Conservation (phyloP, 73 alveolate genomes). For the Uronychia setigera region DNA sequence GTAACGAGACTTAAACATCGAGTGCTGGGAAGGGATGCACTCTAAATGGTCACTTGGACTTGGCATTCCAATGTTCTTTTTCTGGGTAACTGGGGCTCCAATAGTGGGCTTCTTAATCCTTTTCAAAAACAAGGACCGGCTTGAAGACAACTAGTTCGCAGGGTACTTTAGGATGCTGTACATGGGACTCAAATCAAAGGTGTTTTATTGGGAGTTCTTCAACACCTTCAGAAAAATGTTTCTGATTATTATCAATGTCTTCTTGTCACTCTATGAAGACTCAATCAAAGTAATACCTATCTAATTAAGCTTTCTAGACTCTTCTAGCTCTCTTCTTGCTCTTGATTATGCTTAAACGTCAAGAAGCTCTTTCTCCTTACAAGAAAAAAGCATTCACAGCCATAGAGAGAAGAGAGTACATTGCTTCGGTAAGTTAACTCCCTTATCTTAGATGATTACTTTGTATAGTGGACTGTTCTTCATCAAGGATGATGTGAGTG, state of each 20-base stretch:
- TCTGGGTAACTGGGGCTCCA: constrained; percentile 57
- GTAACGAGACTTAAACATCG: constrained; percentile 28
- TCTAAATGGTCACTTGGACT: constrained; percentile 10
- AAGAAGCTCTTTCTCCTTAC: constrained; percentile 30
- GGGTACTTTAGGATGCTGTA: constrained; percentile 37
- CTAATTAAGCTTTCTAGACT: not conserved
- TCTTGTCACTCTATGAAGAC: constrained; percentile 29
- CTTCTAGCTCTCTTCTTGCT: too few relatives aligned
- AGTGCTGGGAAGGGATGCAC: constrained; percentile 44
- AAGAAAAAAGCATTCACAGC: not conserved
- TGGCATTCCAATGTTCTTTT: constrained; percentile 39
- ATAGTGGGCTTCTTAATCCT: constrained; percentile 16
- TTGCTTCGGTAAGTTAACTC: too few relatives aligned
- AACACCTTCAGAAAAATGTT: constrained; percentile 44
- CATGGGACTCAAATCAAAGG: constrained; percentile 29
- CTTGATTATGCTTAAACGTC: constrained; percentile 17
- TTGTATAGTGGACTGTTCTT: not conserved
- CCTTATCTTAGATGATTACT: too few relatives aligned
- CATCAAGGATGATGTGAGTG: not conserved
- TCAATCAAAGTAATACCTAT: constrained; percentile 15
- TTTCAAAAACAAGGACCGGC: constrained; percentile 10
- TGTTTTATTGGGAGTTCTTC: constrained; percentile 51
- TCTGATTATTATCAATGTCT: constrained; percentile 19
- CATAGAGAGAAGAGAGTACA: not conserved
- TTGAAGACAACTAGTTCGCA: constrained; percentile 11